Evolutionary conservation across 495 filamentous ascomycete species (phyloP), one percentile per base, ranked within the genome.

Genomic region (Aspergillus leporis): DNA sequence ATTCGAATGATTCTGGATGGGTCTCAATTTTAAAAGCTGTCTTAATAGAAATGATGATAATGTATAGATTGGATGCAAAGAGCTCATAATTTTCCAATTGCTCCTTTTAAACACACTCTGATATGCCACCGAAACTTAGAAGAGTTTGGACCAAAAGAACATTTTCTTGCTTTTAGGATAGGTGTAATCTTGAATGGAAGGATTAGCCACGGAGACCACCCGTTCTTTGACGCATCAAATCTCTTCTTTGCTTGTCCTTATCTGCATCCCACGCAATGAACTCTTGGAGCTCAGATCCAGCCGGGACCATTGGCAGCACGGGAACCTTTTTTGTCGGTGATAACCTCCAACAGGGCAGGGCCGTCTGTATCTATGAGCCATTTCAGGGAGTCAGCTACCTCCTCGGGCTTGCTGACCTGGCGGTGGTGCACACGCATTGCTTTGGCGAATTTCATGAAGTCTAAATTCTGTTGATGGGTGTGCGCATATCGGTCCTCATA

Each of bases 241-340:
- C 13, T 12, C 34, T 36, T 12, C 34, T 36, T 12, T 36, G 9
- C 34, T 36, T 10, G 9, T 36, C 34, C 34, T 36, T 36, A 5
- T 36, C 9, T 36, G 34, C 34, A 36, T 36, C 34, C 34, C 34
- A 36, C 13, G 34, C 13, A 36, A 36, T 36, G 34, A 14, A 36
- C 75, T 98, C 95, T 68, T 98, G 91, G 61, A 98, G 80, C 58
- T 81, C 95, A 58, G 80, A 85, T 31, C 95, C 94, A 32, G 82
- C 86, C 21, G 93, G 92, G 48, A 98, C 94, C 94, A 98, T 98
- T 19, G 94, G 94, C 52, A 98, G 78, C n/a, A 98, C 95, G 46
- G 95, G 93, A 16, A 98, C 90, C 85, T 97, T 97, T n/a, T 82
- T 95, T 92, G 68, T 82, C 80, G 51, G 81, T 81, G 54, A 80